Evolutionary conservation across 306 rosid genomes (phyloP).

Genomic region (Malus domestica): DNA sequence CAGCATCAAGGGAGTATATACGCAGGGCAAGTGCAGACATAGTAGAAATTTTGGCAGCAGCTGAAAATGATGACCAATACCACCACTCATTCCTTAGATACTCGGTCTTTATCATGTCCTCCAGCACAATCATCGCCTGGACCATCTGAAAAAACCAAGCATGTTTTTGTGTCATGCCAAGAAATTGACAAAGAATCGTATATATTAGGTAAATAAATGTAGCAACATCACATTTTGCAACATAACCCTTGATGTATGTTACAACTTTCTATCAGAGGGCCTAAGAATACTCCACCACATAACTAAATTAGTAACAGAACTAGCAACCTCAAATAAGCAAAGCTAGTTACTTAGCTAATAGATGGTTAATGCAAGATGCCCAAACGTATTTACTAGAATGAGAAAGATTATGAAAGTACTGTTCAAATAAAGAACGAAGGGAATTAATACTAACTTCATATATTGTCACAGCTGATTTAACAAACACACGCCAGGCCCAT

Average conservation of each 20-base stretch:
- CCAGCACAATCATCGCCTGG: conserved; percentile 77
- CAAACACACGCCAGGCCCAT: conserved; percentile 90
- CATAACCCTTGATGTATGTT: not conserved
- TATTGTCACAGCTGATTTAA: conserved; percentile 79
- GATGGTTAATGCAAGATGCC: not conserved
- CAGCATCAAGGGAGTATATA: conserved; percentile 86
- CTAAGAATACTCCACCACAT: not conserved
- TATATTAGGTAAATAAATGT: not conserved
- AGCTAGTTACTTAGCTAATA: not conserved
- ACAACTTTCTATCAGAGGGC: not conserved
- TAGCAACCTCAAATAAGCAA: not conserved
- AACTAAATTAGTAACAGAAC: not conserved
- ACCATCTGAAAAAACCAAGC: conserved; percentile 62
- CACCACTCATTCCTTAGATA: conserved; percentile 94
- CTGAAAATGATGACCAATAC: conserved; percentile 98
- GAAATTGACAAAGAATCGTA: not conserved
- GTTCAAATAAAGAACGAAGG: not conserved
- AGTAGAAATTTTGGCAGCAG: conserved; percentile 81
- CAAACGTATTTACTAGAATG: not conserved
- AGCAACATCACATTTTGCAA: not conserved
- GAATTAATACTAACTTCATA: conserved; percentile 56
- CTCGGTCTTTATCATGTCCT: conserved; percentile 88
- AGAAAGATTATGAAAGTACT: not conserved
- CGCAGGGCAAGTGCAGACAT: conserved; percentile 84
- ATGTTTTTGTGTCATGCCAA: not conserved